These are phyloP conservation scores for Euphorbia corollata DNA, from an alignment of 441 rosid genomes.

Conservation along the genomic window DNA sequence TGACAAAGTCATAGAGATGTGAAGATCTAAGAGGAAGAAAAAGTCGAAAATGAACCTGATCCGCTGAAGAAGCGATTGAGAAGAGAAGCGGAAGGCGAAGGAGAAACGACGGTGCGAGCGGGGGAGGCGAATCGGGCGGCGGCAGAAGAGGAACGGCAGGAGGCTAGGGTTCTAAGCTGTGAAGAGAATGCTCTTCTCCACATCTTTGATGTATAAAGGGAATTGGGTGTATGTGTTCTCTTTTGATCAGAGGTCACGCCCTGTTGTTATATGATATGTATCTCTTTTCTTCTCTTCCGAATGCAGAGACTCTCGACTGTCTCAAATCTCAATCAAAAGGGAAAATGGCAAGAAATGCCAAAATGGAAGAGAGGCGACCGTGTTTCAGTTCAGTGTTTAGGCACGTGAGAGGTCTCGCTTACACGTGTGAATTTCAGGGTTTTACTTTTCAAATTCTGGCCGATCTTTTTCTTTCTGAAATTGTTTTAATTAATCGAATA, in stretches of 20 bases:
- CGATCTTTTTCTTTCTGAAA: neutral
- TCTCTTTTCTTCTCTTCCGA: neutral
- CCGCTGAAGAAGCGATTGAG: slow-evolving; percentile 43
- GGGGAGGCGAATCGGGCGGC: slow-evolving; percentile 29
- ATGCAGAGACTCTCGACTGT: neutral
- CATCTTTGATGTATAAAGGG: slow-evolving; percentile 36
- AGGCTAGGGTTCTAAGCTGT: slow-evolving; percentile 66
- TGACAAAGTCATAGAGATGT: neutral
- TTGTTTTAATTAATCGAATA: too few species aligned
- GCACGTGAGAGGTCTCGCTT: neutral
- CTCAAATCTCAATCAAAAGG: neutral
- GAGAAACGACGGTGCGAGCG: slow-evolving; percentile 30
- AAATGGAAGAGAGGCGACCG: slow-evolving; percentile 11
- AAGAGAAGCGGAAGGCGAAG: slow-evolving; percentile 28
- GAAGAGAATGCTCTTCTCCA: slow-evolving; percentile 73
- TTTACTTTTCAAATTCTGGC: neutral
- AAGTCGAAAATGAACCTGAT: slow-evolving; percentile 41
- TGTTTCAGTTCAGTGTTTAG: neutral
- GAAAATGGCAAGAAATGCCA: neutral
- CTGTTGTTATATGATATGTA: neutral
- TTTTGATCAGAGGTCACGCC: slow-evolving; percentile 39
- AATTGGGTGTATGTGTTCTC: slow-evolving; percentile 13
- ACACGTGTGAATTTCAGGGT: slow-evolving; percentile 6
- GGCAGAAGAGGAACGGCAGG: slow-evolving; percentile 24
- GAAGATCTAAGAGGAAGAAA: slow-evolving; percentile 17